phyloP scores from a whole-genome alignment of 2,329 filamentous ascomycete species.

The Epichloe elymi region DNA sequence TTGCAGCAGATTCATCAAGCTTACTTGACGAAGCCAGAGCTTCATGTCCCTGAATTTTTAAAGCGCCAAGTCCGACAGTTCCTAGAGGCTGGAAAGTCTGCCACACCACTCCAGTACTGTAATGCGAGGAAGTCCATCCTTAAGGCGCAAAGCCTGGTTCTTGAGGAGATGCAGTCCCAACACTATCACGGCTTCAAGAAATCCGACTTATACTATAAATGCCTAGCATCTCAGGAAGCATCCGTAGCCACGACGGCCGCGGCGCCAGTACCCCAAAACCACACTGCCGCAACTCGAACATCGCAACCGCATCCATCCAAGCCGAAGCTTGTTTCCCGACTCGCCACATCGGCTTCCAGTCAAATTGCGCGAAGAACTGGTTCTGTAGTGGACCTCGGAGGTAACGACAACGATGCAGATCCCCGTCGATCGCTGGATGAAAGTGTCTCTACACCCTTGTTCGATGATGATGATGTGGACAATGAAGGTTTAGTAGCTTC shows the following conservation, averaged over 20 bases:
- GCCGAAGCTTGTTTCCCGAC: conserved; percentile 27
- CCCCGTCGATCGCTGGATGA: conserved; percentile 62
- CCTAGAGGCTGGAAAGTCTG: conserved; percentile 61
- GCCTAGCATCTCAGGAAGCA: conserved; percentile 74
- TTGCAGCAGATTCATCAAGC: conserved; percentile 83
- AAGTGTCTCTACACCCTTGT: conserved; percentile 37
- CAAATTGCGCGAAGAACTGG: conserved; percentile 28
- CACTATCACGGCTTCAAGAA: conserved; percentile 80
- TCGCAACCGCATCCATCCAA: conserved; percentile 29
- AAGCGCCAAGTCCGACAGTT: conserved; percentile 63
- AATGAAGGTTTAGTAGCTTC: conserved; percentile 58
- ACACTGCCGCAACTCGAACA: conserved; percentile 14
- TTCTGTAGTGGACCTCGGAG: conserved; percentile 35
- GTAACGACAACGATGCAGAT: conserved; percentile 23
- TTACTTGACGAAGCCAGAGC: conserved; percentile 70
- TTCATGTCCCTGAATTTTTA: conserved; percentile 60
- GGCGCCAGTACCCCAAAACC: conserved; percentile 4
- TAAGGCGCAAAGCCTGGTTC: conserved; percentile 64
- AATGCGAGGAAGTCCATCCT: conserved; percentile 71
- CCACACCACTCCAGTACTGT: conserved; percentile 70
- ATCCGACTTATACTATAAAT: conserved; percentile 94
- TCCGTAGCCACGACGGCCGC: conserved; percentile 3
- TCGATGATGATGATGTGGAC: conserved; percentile 73
- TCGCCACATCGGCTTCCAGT: conserved; percentile 24
- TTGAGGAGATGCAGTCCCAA: conserved; percentile 71